Base-by-base conservation (phyloP, 805 yeast species). In the Metschnikowia colocasiae region DNA sequence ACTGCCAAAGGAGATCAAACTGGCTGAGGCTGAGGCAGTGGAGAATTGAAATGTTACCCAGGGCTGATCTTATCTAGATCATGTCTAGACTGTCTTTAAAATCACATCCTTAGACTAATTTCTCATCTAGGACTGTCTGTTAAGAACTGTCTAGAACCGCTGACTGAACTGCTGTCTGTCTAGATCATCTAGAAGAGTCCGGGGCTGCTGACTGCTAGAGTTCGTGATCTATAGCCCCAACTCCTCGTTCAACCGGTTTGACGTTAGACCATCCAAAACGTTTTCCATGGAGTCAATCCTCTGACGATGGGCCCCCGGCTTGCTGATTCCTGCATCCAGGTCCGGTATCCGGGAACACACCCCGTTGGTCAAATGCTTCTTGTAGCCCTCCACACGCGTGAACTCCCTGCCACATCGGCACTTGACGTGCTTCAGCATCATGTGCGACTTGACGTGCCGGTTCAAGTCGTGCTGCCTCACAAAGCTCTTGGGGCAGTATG, bases 321-420 rank as follows among this genome's bases (percentile, higher is more conserved):
- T 55, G 23, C 43, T 18, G 9, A 55, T 35, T 13, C 49, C 50
- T 12, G 39, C 45, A 4, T 26, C 37, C 12, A 39, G 46, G 7
- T 53, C 57, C 16, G 15, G 27, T 4, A 34, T 12, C 22, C 47
- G 39, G 32, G 32, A 43, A 15, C 58, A 55, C 20, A 49, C 48
- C 19, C 56, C 53, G 38, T 48, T 76, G 39, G 80, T 73, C 54
- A 88, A 73, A 61, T 92, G 99, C 51, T 92, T 78, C 55, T 80
- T 81, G 63, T 91, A 70, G 0, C 97, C 96, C 70, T 94, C 97
- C 45, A 86, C 84, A 49, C 98, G 76, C 1, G 92, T 83, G 68
- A 94, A 94, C 52, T 83, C 83, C 67, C 91, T 92, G n/a, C 97
- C 97, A 69, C 99, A 95, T 0, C 86, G 85, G 67, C 99, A 94